Conservation (phyloP, 257 asterid genomes). For the Parsonsia alboflavescens region DNA sequence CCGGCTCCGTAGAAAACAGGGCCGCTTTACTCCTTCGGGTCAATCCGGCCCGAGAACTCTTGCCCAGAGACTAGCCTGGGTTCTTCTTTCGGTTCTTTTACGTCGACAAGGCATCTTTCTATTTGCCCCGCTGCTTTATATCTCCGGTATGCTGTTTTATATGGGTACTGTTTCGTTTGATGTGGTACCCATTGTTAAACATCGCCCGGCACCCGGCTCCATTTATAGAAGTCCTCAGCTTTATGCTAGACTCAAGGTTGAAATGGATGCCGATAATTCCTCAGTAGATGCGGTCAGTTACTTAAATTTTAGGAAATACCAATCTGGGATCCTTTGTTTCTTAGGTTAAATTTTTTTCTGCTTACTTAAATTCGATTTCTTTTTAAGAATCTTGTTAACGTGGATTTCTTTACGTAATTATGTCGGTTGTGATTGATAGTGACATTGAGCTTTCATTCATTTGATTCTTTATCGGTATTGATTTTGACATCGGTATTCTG, state of each 20-base stretch:
- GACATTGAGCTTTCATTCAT: conserved; percentile 2
- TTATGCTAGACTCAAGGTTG: conserved; percentile 56
- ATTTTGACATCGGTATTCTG: conserved; percentile 1
- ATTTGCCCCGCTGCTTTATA: conserved; percentile 79
- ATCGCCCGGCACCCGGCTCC: conserved; percentile 68
- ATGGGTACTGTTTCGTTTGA: conserved; percentile 97
- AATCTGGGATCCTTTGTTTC: background rate
- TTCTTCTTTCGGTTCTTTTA: conserved; percentile 54
- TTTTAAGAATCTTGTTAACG: background rate
- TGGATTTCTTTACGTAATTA: background rate
- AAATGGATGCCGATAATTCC: conserved; percentile 76
- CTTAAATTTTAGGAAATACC: background rate
- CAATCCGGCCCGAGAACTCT: conserved; percentile 47
- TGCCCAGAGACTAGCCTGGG: conserved; percentile 64
- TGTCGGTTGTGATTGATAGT: background rate
- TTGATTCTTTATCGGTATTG: background rate
- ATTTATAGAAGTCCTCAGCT: conserved; percentile 86
- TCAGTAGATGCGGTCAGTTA: conserved; percentile 80
- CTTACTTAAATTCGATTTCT: background rate
- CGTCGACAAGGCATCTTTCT: conserved; percentile 87
- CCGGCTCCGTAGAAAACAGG: conserved; percentile 31
- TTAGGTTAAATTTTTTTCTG: background rate
- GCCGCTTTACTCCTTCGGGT: conserved; percentile 36
- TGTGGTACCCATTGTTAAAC: conserved; percentile 51
- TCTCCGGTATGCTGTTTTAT: conserved; percentile 78